These are phyloP conservation scores for Leptographium flavum DNA, from an alignment of 2,329 filamentous ascomycete species.

Conservation along the genomic window DNA sequence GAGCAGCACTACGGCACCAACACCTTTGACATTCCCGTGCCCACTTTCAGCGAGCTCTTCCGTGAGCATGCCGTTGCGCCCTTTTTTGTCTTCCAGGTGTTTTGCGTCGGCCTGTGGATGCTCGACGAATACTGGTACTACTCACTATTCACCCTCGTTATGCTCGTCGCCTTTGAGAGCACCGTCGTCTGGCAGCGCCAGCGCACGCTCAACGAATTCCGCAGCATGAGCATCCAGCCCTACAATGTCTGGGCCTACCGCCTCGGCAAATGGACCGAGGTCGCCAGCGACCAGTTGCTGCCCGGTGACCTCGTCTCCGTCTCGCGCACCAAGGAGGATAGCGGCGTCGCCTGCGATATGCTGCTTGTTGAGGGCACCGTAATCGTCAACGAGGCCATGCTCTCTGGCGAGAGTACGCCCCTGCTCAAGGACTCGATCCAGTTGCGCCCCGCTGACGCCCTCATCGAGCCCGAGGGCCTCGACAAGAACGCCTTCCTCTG, in stretches of 20 bases:
- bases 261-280: slow-evolving; percentile 73
- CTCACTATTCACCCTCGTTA: slow-evolving; percentile 95
- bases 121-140: slow-evolving; percentile 99
- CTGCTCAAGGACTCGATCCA: slow-evolving; percentile 92
- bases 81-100: slow-evolving; percentile 98
- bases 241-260: slow-evolving; percentile 90
- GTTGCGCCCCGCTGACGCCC: slow-evolving; percentile 67
- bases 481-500: slow-evolving; percentile 97
- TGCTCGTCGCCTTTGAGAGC: slow-evolving; percentile 95
- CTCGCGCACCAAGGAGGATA: slow-evolving; percentile 87
- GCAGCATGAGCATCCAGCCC: slow-evolving; percentile 98
- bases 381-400: slow-evolving; percentile 98
- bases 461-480: slow-evolving; percentile 73
- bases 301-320: slow-evolving; percentile 91
- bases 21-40: slow-evolving; percentile 94
- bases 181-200: slow-evolving; percentile 99
- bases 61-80: slow-evolving; percentile 96
- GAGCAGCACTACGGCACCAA: slow-evolving; percentile 93
- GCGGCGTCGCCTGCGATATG: slow-evolving; percentile 95
- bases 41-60: slow-evolving; percentile 89
- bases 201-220: slow-evolving; percentile 88
- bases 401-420: slow-evolving; percentile 94
- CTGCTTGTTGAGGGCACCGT: slow-evolving; percentile 84
- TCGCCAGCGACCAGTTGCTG: slow-evolving; percentile 79
- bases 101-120: slow-evolving; percentile 97